A percentile compares a stretch with the other conserved stretches of the same genome.
phyloP scores from a whole-genome alignment of 129 eudicot genomes.

The Artemisia annua region DNA sequence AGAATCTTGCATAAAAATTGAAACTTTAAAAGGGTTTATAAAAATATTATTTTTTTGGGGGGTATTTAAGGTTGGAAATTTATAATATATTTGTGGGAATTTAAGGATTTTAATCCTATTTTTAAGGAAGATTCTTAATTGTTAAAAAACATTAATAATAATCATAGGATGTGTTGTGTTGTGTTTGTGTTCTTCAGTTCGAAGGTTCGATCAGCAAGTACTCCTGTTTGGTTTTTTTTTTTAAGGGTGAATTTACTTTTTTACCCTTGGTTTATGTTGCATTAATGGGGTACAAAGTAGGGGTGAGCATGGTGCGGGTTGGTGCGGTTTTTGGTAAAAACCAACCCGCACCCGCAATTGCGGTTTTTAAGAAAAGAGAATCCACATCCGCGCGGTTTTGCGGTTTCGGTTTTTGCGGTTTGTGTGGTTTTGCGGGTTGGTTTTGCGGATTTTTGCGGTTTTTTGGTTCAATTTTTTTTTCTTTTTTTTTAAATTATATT shows the following conservation, averaged over 20 bases:
- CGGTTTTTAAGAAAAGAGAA: too few species aligned
- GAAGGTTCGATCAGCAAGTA: background rate
- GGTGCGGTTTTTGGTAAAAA: too few species aligned
- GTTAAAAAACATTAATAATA: background rate
- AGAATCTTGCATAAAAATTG: conserved; percentile 3
- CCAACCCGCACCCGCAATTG: too few species aligned
- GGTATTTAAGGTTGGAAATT: background rate
- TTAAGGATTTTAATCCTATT: background rate
- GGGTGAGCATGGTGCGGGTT: too few species aligned
- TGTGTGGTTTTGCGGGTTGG: too few species aligned
- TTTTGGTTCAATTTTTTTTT: too few species aligned
- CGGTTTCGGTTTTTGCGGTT: too few species aligned
- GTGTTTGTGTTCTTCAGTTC: background rate
- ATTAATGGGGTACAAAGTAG: background rate
- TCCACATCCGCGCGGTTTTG: too few species aligned
- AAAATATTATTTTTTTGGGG: background rate
- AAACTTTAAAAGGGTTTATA: background rate
- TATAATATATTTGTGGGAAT: background rate
- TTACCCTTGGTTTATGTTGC: background rate
- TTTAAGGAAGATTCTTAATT: background rate
- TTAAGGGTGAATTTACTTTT: background rate
- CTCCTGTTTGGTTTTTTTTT: too few species aligned
- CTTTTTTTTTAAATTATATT: too few species aligned
- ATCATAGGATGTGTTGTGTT: background rate
- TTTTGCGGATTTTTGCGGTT: too few species aligned